Conservation (phyloP, 2,329 filamentous ascomycete genomes). For the Penicillium sp. region DNA sequence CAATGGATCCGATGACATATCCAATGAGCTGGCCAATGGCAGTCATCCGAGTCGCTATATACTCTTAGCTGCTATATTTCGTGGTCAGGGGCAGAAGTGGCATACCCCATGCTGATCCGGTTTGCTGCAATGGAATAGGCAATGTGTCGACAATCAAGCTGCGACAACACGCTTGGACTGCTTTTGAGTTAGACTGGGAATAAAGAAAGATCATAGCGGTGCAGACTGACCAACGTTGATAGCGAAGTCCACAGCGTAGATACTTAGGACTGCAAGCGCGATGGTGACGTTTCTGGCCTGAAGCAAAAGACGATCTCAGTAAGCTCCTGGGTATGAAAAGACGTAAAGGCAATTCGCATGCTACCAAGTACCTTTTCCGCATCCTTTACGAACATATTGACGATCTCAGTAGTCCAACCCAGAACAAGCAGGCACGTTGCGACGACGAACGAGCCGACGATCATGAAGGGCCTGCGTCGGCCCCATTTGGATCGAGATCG, state of each 20-base stretch:
- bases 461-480: conserved; percentile 76
- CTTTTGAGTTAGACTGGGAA: not conserved
- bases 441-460: conserved; percentile 66
- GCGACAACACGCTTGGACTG: conserved; percentile 82
- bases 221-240: conserved; percentile 72
- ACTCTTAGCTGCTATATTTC: not conserved
- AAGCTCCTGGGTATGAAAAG: too few species aligned
- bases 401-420: conserved; percentile 82
- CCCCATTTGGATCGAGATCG: conserved; percentile 78
- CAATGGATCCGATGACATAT: conserved; percentile 75
- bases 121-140: conserved; percentile 80
- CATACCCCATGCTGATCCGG: conserved; percentile 82
- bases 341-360: too few species aligned
- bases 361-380: conserved; percentile 43
- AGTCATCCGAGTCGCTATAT: conserved; percentile 68
- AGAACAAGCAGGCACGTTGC: conserved; percentile 65
- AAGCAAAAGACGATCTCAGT: too few species aligned
- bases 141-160: conserved; percentile 88
- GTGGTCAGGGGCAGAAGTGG: conserved; percentile 6
- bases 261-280: conserved; percentile 66
- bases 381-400: conserved; percentile 59
- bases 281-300: conserved; percentile 55
- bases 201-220: too few species aligned
- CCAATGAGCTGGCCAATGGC: conserved; percentile 76
- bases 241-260: conserved; percentile 90